phyloP scores from a whole-genome alignment of 139 green algal genomes.

The Dunaliella sp. region DNA sequence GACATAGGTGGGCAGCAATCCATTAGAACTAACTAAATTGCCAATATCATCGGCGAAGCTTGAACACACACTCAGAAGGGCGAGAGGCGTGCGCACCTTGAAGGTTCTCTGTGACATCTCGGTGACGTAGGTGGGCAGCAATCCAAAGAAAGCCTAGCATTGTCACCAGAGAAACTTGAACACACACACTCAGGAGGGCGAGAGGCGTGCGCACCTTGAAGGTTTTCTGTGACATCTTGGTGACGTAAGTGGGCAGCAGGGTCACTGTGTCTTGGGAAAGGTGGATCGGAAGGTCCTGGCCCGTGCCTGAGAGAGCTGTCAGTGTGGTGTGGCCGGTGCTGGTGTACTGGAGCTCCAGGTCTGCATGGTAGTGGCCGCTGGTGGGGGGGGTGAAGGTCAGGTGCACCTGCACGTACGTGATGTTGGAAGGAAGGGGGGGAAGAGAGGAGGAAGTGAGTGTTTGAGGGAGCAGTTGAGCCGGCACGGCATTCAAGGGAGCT shows the following conservation, averaged over 20 bases:
- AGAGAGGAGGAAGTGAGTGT: too few species aligned
- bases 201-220: conserved; percentile 55
- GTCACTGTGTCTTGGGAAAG: conserved; percentile 41
- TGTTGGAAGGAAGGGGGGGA: too few species aligned
- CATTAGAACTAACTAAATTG: too few species aligned
- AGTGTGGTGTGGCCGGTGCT: conserved; percentile 39
- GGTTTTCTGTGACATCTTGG: conserved; percentile 59
- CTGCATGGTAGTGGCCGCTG: conserved; percentile 36
- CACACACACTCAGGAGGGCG: neutral
- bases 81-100: conserved; percentile 24
- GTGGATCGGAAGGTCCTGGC: conserved; percentile 51
- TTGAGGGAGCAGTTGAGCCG: too few species aligned
- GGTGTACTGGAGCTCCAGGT: conserved; percentile 65
- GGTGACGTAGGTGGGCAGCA: conserved; percentile 73
- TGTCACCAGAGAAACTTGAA: neutral
- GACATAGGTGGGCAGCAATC: conserved; percentile 75
- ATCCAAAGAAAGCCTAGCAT: too few species aligned
- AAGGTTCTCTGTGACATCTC: conserved; percentile 68
- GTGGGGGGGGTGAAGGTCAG: conserved; percentile 54
- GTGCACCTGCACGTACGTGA: conserved; percentile 9
- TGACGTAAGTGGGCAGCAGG: conserved; percentile 72
- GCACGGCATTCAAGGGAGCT: too few species aligned
- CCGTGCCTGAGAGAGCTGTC: conserved; percentile 41
- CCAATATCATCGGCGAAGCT: neutral
- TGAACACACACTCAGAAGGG: neutral